phyloP scores from a whole-genome alignment of 495 filamentous ascomycete genomes.

The Pseudotulostoma volvatum region DNA sequence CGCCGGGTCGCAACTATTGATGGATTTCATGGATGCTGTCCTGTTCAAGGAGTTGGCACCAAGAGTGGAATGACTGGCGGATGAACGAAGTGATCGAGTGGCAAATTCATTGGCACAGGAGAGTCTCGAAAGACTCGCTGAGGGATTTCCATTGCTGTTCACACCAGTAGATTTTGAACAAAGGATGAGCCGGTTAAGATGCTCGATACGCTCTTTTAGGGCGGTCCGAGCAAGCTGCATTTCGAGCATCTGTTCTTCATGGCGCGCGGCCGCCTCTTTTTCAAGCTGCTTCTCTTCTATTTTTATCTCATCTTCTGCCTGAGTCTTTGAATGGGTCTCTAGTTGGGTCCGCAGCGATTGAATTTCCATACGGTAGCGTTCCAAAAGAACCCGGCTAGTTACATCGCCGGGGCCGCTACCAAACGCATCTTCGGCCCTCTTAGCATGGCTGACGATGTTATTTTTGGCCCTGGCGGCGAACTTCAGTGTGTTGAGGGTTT shows the following conservation, averaged over 20 bases:
- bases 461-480: constrained; percentile 95
- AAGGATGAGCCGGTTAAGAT: constrained; percentile 87
- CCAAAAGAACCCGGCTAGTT: constrained; percentile 71
- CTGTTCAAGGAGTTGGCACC: constrained; percentile 42
- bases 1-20: constrained; percentile 26
- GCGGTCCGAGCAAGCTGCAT: constrained; percentile 95
- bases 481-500: constrained; percentile 91
- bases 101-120: constrained; percentile 33
- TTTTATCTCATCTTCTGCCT: constrained; percentile 49
- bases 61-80: constrained; percentile 50
- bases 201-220: constrained; percentile 91
- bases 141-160: constrained; percentile 55
- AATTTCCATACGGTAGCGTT: constrained; percentile 92
- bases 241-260: constrained; percentile 94
- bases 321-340: constrained; percentile 55
- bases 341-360: constrained; percentile 65
- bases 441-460: constrained; percentile 93
- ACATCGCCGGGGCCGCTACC: constrained; percentile 55
- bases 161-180: constrained; percentile 92
- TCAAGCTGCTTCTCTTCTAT: constrained; percentile 58
- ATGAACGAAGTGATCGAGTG: constrained; percentile 50
- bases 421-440: constrained; percentile 81
- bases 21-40: constrained; percentile 48
- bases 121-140: constrained; percentile 49
- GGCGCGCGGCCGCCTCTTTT: constrained; percentile 65